These are phyloP conservation scores for Lasiodiplodia theobromae DNA, from an alignment of 2,329 filamentous ascomycete genomes.

Conservation along the genomic window DNA sequence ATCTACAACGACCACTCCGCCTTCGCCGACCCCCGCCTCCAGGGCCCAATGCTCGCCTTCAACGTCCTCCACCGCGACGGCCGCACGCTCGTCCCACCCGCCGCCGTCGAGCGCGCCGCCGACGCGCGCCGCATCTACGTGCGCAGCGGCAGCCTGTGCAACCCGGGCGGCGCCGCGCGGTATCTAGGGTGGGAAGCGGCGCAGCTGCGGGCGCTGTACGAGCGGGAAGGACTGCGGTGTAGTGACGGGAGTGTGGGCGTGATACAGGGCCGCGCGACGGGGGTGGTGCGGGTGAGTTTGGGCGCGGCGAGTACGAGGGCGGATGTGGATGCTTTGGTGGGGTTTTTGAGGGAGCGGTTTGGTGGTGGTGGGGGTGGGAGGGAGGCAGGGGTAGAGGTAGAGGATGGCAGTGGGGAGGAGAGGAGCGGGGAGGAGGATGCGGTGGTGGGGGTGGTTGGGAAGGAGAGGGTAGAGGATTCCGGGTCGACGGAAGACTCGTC, in stretches of 20 bases:
- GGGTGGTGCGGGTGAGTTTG: conserved; percentile 67
- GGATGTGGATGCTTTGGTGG: conserved; percentile 61
- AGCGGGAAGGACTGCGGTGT: conserved; percentile 65
- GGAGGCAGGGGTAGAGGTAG: background rate
- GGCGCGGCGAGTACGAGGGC: conserved; percentile 66
- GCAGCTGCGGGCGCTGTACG: conserved; percentile 63
- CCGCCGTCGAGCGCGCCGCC: conserved; percentile 65
- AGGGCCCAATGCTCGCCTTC: conserved; percentile 70
- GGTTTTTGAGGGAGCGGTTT: conserved; percentile 45
- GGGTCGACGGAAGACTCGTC: no score
- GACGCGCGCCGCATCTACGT: conserved; percentile 65
- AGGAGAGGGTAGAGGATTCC: background rate
- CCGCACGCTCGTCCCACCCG: conserved; percentile 60
- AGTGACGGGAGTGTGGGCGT: conserved; percentile 56
- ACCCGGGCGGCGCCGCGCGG: conserved; percentile 59
- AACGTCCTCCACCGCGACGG: conserved; percentile 65
- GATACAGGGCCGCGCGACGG: conserved; percentile 58
- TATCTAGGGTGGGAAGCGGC: conserved; percentile 59
- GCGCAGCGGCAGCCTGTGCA: conserved; percentile 65
- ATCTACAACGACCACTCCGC: conserved; percentile 61
- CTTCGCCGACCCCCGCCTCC: conserved; percentile 60
- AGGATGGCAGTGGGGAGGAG: background rate
- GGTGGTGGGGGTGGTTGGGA: background rate
- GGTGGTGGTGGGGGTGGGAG: conserved; percentile 21
- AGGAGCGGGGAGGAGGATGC: no score